Evolutionary conservation across 192 early-diverging fungal species (phyloP).

Genomic region (Backusella tarrabulga): DNA sequence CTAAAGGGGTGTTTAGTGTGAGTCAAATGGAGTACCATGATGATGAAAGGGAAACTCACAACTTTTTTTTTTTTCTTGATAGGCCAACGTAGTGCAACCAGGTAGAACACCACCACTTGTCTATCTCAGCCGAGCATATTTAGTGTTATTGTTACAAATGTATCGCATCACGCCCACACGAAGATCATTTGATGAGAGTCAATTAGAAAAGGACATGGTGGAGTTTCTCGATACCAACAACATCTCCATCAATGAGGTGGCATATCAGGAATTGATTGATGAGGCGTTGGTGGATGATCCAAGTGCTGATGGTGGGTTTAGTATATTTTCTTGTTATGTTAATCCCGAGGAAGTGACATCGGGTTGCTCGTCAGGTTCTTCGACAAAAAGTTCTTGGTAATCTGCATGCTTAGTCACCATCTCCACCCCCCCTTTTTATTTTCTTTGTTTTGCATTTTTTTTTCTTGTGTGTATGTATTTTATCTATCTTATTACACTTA

Average conservation of each 20-base stretch:
- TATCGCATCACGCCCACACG: slow-evolving; percentile 22
- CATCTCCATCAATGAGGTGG: background rate
- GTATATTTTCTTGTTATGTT: background rate
- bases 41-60: too few relatives aligned
- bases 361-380: background rate
- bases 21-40: background rate
- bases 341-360: background rate
- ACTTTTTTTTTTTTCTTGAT: background rate
- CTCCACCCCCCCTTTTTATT: too few relatives aligned
- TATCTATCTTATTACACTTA: too few relatives aligned
- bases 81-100: slow-evolving; percentile 16
- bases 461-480: too few relatives aligned
- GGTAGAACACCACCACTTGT: slow-evolving; percentile 12
- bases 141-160: slow-evolving; percentile 13
- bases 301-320: slow-evolving; percentile 6
- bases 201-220: slow-evolving; percentile 22
- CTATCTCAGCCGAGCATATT: background rate
- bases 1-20: slow-evolving; percentile 24
- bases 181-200: slow-evolving; percentile 23
- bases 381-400: background rate
- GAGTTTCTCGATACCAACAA: slow-evolving; percentile 4
- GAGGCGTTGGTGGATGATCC: slow-evolving; percentile 9
- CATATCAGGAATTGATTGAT: background rate
- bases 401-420: too few relatives aligned
- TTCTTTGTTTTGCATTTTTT: too few relatives aligned